A percentile compares a stretch with the other conserved stretches of the same genome.
phyloP scores from a whole-genome alignment of 208 protist species.

The Trypanosoma lewisi region DNA sequence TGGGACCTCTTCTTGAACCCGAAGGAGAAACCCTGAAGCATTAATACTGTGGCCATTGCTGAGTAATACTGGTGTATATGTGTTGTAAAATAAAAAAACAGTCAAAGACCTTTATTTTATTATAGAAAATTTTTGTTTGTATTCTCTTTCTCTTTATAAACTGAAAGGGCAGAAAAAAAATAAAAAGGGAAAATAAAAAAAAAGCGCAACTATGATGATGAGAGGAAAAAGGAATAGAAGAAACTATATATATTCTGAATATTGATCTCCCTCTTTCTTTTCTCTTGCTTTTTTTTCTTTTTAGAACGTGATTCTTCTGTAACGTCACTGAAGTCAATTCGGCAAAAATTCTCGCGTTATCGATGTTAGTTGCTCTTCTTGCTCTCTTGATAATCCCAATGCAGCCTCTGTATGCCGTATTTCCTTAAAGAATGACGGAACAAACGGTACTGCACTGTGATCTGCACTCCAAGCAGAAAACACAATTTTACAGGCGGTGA shows the following conservation, averaged over 20 bases:
- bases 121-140: too few species aligned
- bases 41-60: constrained; percentile 31
- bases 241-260: not conserved
- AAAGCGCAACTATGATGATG: not conserved
- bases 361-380: constrained; percentile 55
- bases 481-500: constrained; percentile 73
- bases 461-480: constrained; percentile 81
- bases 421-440: constrained; percentile 63
- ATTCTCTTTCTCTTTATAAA: not conserved
- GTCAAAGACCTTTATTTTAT: not conserved
- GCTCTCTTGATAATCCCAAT: constrained; percentile 49
- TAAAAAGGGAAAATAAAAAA: not conserved
- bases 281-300: not conserved
- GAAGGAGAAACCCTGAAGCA: constrained; percentile 27
- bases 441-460: constrained; percentile 46
- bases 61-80: constrained; percentile 3
- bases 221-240: not conserved
- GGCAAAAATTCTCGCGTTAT: constrained; percentile 63
- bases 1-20: constrained; percentile 5
- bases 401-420: constrained; percentile 50
- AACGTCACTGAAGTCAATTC: constrained; percentile 7
- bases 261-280: not conserved
- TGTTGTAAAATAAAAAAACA: not conserved
- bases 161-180: not conserved
- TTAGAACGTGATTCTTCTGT: not conserved